Evolutionary conservation across 371 early-diverging fungal species (phyloP).

Genomic region (Mortierella sp.): DNA sequence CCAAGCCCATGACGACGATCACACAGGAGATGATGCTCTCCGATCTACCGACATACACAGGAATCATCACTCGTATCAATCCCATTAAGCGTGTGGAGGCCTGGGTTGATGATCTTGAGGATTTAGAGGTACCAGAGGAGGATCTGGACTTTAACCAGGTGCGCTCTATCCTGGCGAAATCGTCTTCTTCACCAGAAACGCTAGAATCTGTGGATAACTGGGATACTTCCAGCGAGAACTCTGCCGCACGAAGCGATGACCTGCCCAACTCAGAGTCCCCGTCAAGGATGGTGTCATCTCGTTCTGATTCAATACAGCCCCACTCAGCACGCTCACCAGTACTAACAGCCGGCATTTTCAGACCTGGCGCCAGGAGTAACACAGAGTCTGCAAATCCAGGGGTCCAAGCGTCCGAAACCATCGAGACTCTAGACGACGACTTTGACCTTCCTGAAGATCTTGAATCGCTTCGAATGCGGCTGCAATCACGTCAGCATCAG

Average conservation of each 20-base stretch:
- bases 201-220: slow-evolving; percentile 30
- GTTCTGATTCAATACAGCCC: no score
- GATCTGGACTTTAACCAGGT: slow-evolving; percentile 42
- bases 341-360: no score
- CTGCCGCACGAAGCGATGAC: slow-evolving; percentile 14
- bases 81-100: slow-evolving; percentile 43
- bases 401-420: slow-evolving; percentile 10
- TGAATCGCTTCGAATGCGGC: slow-evolving; percentile 14
- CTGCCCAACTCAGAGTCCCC: not conserved
- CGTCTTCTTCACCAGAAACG: slow-evolving; percentile 18
- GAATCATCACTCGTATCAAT: slow-evolving; percentile 47
- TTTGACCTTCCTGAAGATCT: slow-evolving; percentile 38
- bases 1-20: slow-evolving; percentile 41
- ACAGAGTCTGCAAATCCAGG: no score
- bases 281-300: not conserved
- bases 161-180: slow-evolving; percentile 36
- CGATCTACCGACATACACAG: slow-evolving; percentile 28
- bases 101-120: slow-evolving; percentile 50
- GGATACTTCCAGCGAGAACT: slow-evolving; percentile 41
- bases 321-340: no score
- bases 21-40: slow-evolving; percentile 50
- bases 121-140: slow-evolving; percentile 39
- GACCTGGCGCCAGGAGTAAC: no score
- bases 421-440: slow-evolving; percentile 44
- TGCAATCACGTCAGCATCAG: slow-evolving; percentile 1